Base-by-base conservation (phyloP, 306 rosid genomes). In the Rubus idaeus region DNA sequence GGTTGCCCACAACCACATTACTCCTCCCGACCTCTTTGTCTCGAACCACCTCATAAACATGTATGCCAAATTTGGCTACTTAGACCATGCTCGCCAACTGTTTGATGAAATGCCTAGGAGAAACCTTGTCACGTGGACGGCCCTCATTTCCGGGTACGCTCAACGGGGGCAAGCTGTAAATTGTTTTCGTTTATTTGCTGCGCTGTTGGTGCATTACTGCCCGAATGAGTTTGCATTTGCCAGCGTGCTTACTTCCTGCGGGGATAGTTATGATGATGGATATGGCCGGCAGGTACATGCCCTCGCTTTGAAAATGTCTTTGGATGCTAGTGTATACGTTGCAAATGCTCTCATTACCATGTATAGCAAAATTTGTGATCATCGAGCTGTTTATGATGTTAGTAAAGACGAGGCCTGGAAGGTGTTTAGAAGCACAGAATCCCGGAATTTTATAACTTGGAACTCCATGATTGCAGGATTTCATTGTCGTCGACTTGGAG, bases 71-170 rank as follows among this genome's bases (percentile, higher is more conserved):
- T 89, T 86, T 51, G 96, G 95, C 17, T 75, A 72, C 51, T 68
- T 90, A 10, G 80, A 47, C 5, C 81, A 53, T 57, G 95, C 93
- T 17, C 86, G 46, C 45, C 50, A 76, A 40, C 5, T 94, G 84
- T 94, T 94, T 51, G 90, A 92, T 64, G 72, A 76, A 88, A 92
- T 92, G 97, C 90, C 90, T 0, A 73, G 9, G 0, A 90, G 86
- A 87, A 95, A 95, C 58, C 39, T 83, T 80, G 90, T 95, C 67
- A 89, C 98, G 78, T 95, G 97, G 97, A 92, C 93, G 55, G 93
- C 83, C 63, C 92, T 95, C 46, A 72, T 95, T 80, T 87, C 97
- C 5, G 96, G 95, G 13, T 89, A 90, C 44, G 92, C 93, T 0
- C 92, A 87, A 42, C 53, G 73, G 3, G 87, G 90, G 6, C 63